Conservation (phyloP, 148 eudicot species). For the Mesembryanthemum crystallinum region DNA sequence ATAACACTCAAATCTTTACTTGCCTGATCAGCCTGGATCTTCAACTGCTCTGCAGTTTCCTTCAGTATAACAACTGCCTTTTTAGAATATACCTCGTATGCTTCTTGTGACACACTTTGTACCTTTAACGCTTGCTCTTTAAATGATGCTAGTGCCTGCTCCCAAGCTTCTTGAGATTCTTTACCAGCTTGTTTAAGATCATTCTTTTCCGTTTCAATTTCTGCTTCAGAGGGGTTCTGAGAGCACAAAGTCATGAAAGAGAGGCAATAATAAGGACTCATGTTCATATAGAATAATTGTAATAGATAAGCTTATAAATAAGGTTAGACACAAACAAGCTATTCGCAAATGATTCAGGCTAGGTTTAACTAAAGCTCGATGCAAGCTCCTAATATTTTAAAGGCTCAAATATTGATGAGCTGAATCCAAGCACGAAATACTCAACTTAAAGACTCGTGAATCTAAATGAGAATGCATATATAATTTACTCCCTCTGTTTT, state of each 20-base stretch:
- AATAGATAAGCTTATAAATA: too few species aligned
- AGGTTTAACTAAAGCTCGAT: too few species aligned
- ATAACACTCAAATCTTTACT: slow-evolving; percentile 55
- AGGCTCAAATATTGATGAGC: too few species aligned
- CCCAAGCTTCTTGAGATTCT: slow-evolving; percentile 80
- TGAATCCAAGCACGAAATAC: too few species aligned
- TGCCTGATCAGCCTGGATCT: slow-evolving; percentile 87
- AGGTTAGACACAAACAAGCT: too few species aligned
- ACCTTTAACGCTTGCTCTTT: slow-evolving; percentile 78
- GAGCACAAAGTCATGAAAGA: slow-evolving; percentile 7
- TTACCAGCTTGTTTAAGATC: slow-evolving; percentile 41
- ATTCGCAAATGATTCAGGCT: too few species aligned
- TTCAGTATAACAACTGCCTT: slow-evolving; percentile 60
- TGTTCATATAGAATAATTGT: neutral
- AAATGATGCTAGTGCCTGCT: slow-evolving; percentile 61
- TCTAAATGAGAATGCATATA: too few species aligned
- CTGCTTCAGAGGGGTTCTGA: slow-evolving; percentile 51
- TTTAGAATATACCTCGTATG: slow-evolving; percentile 71
- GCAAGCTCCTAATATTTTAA: too few species aligned
- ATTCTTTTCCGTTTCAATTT: slow-evolving; percentile 45
- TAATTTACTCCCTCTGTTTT: too few species aligned
- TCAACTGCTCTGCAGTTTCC: slow-evolving; percentile 67
- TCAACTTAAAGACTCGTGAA: too few species aligned
- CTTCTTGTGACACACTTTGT: slow-evolving; percentile 84
- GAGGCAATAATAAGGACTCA: neutral